A percentile compares a stretch with the other conserved stretches of the same genome.
These are phyloP conservation scores for Lachancea dasiensis DNA, from an alignment of 805 yeast species.

Conservation along the genomic window DNA sequence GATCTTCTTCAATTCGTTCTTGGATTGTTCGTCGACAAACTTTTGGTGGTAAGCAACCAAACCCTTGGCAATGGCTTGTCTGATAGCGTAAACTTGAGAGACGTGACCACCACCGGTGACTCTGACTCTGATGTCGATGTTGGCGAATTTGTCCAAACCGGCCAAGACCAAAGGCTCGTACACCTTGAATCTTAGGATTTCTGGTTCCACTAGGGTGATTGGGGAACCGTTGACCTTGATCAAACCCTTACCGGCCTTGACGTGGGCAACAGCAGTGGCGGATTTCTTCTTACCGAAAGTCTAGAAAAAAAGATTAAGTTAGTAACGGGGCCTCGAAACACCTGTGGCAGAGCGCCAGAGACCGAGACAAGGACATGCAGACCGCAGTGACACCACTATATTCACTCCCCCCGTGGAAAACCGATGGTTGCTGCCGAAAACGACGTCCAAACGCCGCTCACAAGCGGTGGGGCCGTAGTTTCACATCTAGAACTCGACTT, in stretches of 20 bases:
- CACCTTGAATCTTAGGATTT: conserved; percentile 98
- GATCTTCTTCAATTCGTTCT: conserved; percentile 98
- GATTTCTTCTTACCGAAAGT: conserved; percentile 99
- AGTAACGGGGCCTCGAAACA: too few relatives aligned
- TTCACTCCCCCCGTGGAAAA: too few relatives aligned
- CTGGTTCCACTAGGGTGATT: conserved; percentile 98
- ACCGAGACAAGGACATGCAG: too few relatives aligned
- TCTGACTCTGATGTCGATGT: conserved; percentile 97
- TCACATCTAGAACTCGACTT: too few relatives aligned
- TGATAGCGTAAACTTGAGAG: conserved; percentile 98
- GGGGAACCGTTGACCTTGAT: conserved; percentile 99
- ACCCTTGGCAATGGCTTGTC: conserved; percentile 99
- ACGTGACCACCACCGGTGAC: conserved; percentile 99
- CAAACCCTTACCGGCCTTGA: conserved; percentile 98
- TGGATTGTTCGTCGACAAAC: conserved; percentile 98
- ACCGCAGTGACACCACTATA: too few relatives aligned
- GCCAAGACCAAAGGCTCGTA: conserved; percentile 98
- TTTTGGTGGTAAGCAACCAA: conserved; percentile 99
- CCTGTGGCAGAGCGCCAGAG: too few relatives aligned
- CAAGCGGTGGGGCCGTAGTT: too few relatives aligned
- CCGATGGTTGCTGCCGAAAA: too few relatives aligned
- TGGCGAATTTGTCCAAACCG: conserved; percentile 98
- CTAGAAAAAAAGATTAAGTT: conserved; percentile 43
- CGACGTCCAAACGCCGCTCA: too few relatives aligned
- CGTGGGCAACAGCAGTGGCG: conserved; percentile 99